These are phyloP conservation scores for Backusella morwellensis DNA, from an alignment of 192 early-diverging fungal genomes.

Conservation along the genomic window DNA sequence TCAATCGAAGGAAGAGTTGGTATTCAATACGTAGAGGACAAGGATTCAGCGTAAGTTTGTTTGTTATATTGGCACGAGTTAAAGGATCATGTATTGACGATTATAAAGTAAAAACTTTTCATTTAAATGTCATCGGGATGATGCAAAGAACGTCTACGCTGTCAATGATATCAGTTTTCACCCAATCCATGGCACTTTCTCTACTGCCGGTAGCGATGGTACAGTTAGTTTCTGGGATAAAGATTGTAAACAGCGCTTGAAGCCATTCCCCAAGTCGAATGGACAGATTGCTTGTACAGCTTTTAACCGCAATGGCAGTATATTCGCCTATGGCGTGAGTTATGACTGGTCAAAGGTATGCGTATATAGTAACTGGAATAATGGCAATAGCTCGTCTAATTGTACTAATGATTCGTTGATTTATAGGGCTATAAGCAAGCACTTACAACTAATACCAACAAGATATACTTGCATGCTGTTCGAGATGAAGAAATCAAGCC, in stretches of 20 bases:
- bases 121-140: conserved; percentile 92
- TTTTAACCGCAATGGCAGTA: conserved; percentile 76
- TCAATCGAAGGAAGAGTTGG: conserved; percentile 94
- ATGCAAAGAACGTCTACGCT: conserved; percentile 58
- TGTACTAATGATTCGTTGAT: conserved; percentile 5
- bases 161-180: conserved; percentile 79
- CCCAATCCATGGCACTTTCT: conserved; percentile 84
- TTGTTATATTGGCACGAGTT: not conserved
- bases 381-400: too few species aligned
- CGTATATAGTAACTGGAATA: too few species aligned
- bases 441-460: conserved; percentile 56
- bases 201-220: conserved; percentile 86
- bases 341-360: conserved; percentile 84
- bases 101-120: conserved; percentile 73
- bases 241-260: conserved; percentile 83
- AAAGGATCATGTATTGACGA: not conserved
- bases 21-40: conserved; percentile 91
- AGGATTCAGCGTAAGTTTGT: conserved; percentile 50
- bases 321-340: conserved; percentile 89
- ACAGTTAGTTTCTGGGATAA: conserved; percentile 94
- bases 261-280: conserved; percentile 63
- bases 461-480: conserved; percentile 77
- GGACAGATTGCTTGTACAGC: conserved; percentile 69
- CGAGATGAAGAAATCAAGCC: conserved; percentile 83
- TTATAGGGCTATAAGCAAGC: conserved; percentile 70